phyloP scores from a whole-genome alignment of 1,284 basidiomycete genomes.

The Phellinidium pouzarii region DNA sequence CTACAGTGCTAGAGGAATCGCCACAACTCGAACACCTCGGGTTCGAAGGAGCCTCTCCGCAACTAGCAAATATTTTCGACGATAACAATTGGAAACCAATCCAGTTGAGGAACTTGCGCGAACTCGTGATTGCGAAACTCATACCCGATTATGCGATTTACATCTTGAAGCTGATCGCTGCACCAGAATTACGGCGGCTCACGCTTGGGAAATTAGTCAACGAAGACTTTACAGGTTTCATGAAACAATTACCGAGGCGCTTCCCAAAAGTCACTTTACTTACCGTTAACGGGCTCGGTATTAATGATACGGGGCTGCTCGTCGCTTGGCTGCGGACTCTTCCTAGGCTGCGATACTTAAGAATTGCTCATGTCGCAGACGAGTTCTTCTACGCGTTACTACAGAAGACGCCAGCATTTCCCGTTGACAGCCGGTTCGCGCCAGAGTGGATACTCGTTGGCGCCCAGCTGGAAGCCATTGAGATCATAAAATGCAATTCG shows the following conservation, averaged over 20 bases:
- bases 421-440: not conserved
- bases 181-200: constrained; percentile 9
- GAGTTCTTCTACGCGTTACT: constrained; percentile 10
- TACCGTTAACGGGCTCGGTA: constrained; percentile 4
- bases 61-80: constrained; percentile 20
- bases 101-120: constrained; percentile 2
- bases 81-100: constrained; percentile 3
- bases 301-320: not conserved
- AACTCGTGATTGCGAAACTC: constrained; percentile 7
- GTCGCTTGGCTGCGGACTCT: constrained; percentile 7
- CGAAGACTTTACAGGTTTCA: not conserved
- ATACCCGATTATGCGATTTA: constrained; percentile 10
- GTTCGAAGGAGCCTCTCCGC: constrained; percentile 53
- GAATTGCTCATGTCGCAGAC: not conserved
- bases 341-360: constrained; percentile 11
- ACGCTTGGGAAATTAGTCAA: constrained; percentile 1
- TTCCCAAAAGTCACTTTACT: constrained; percentile 15
- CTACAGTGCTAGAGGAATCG: constrained; percentile 41
- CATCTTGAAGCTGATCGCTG: constrained; percentile 7
- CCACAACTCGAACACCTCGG: constrained; percentile 45
- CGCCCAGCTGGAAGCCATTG: constrained; percentile 6
- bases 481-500: not conserved
- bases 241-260: not conserved
- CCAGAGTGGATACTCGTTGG: not conserved
- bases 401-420: not conserved